Evolutionary conservation across 805 yeast species (phyloP), one percentile per base, ranked within the genome.

Genomic region (Ogataea paradorogensis): DNA sequence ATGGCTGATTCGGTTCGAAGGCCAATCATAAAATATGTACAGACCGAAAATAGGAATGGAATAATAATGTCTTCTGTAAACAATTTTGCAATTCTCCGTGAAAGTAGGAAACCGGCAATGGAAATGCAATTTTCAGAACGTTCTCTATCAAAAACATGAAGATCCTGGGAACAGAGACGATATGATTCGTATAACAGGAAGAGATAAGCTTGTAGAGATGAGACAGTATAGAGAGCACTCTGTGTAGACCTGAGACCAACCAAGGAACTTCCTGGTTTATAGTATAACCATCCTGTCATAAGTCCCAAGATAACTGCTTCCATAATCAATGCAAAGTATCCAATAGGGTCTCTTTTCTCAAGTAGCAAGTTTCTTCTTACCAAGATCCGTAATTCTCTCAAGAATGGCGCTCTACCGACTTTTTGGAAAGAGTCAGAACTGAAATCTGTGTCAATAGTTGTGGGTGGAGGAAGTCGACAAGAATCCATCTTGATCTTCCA

Each of bases 11-110:
- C 69, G 0, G 69, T 59, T 24, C 84, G 59, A 28, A 87, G 65
- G 0, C 95, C 95, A 66, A 77, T 75, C 91, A 87, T 81, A 62
- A 81, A 87, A 54, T 80, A 88, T 0, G 87, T 74, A 14, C 83
- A 74, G 0, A 71, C 50, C 1, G 86, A 70, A 59, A 74, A 85
- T 0, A 79, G 55, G 3, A 84, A 47, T 0, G 85, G 74, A 33
- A 82, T 69, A 26, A 82, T 71, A 6, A 85, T 46, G 57, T 87
- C 95, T 56, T 87, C 95, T 2, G 82, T 59, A 2, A 83, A 27
- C 15, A 84, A 58, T 48, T 84, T 81, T 4, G 85, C 78, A 4
- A 85, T 45, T 48, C 88, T 69, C 50, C 95, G 69, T 1, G 84
- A 75, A 0, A 83, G 32, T 2, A 87, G 51, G 53, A 81, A 87